Evolutionary conservation across 148 eudicot genomes (phyloP), one percentile per base, ranked within the genome.

Genomic region (Oxyria digyna): DNA sequence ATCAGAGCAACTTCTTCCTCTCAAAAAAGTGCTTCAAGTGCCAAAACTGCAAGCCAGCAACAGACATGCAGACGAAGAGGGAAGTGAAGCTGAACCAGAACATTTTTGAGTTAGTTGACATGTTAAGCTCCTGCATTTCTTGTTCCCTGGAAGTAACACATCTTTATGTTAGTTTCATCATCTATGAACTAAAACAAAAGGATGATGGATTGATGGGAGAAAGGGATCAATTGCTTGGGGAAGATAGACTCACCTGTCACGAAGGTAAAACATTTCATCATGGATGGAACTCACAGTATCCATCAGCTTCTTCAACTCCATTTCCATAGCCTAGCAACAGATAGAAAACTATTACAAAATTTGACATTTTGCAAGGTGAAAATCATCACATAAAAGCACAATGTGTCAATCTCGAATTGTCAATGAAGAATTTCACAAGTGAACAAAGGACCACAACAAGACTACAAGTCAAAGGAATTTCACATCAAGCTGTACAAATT

Each of bases 201-300:
- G 1, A 49, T 49, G 55, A 49, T n/a, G n/a, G n/a, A n/a, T n/a
- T n/a, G n/a, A n/a, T 46, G 13, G 46, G 46, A 50, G 12, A 21
- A 21, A 21, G 23, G 13, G 57, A 54, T 54, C 29, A 50, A 50
- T 23, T 3, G 33, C 33, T 55, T 26, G 55, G 55, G 55, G 55
- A 49, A 49, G 26, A 52, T 52, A 57, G 48, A 6, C 81, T 81
- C 68, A 86, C 98, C 96, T 93, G 71, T 75, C 83, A 9, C 96
- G 96, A 54, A 89, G 98, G 74, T 87, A 86, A 69, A 77, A 85
- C 96, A 93, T 93, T 78, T 89, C 96, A n/a, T 90, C 91, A 49
- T 85, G 87, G 69, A 93, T 87, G 68, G 87, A 78, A 57, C 74
- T 77, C 35, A 89, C 87, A 7, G 82, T 82, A 41, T 93, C 95